Base-by-base conservation (phyloP, 768 basidiomycete genomes). In the Panaeolus papilionaceus region DNA sequence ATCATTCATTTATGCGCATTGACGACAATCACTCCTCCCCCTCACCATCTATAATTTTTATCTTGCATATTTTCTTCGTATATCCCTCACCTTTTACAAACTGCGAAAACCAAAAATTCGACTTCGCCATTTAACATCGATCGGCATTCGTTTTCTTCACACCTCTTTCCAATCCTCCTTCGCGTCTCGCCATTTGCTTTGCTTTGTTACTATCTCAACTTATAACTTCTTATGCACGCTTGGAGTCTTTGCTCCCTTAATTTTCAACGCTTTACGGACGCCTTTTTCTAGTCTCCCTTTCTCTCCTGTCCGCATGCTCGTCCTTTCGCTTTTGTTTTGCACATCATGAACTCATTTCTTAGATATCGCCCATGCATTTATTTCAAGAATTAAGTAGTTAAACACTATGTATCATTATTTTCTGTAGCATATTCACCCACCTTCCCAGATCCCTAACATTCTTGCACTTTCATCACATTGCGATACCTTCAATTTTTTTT, bases 321-420 rank as follows among this genome's bases (percentile, higher is more conserved):
- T 26, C 10, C 14, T 51, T 23, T 4, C 11, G 6, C 33, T 26
- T 7, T 9, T 51, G 10, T 26, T 11, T 4, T 37, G 33, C 54
- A 37, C 26, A 37, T 58, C 54, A 51, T 26, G 20, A 51, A 51
- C 20, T 23, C 26, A 9, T 51, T 26, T 20, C 20, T 51, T 51
- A 51, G 47, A 51, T 51, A 44, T 44, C 42, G 16, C 42, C 42
- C 16, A 44, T 44, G 42, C 42, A 23, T 10, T 51, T 51, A 51
- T n/a, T 20, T 51, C 47, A 51, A 47, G 16, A 47, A 47, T 47
- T 18, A 47, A n/a, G 26, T 51, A 51, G 47, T 51, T 51, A 23
- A 26, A 9, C 12, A 7, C 37, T 33, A 7, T 58, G 54, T 58
- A 58, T 58, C 33, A 28, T 58, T 37, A 58, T 58, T 37, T 16